Conservation (phyloP, 257 asterid genomes). For the Anisodus tanguticus region DNA sequence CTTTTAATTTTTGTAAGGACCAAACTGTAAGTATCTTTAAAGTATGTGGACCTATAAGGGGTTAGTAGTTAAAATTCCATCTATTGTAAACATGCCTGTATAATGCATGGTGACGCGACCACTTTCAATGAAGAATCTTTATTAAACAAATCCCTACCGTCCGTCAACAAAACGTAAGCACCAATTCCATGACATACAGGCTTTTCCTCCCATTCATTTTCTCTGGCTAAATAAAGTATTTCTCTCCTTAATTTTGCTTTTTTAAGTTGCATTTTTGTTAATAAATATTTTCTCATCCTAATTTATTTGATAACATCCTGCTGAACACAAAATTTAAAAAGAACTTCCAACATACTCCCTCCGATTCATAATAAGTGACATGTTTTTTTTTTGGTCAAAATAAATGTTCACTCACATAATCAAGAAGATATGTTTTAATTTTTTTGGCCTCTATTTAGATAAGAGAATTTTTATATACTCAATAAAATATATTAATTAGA, state of each 20-base stretch:
- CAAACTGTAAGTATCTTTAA: background rate
- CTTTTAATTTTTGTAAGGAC: background rate
- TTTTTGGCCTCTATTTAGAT: too few species aligned
- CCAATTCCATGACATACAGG: slow-evolving; percentile 25
- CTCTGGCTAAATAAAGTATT: background rate
- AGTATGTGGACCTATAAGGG: background rate
- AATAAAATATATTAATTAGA: too few species aligned
- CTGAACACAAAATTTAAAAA: too few species aligned
- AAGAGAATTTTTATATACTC: too few species aligned
- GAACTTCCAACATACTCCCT: too few species aligned
- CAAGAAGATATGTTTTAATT: too few species aligned
- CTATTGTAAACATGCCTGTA: background rate
- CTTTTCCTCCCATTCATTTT: background rate
- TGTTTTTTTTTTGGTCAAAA: too few species aligned
- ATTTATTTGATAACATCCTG: too few species aligned
- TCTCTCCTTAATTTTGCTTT: background rate
- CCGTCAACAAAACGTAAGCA: slow-evolving; percentile 19
- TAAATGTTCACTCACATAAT: too few species aligned
- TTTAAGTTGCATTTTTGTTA: background rate
- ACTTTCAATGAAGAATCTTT: slow-evolving; percentile 17
- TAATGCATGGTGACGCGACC: slow-evolving; percentile 30
- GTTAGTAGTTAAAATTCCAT: background rate
- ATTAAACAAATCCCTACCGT: slow-evolving; percentile 23
- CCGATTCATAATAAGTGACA: too few species aligned
- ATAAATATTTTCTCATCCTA: background rate